phyloP scores from a whole-genome alignment of 2,329 filamentous ascomycete species.

The Aspergillus versicolor region DNA sequence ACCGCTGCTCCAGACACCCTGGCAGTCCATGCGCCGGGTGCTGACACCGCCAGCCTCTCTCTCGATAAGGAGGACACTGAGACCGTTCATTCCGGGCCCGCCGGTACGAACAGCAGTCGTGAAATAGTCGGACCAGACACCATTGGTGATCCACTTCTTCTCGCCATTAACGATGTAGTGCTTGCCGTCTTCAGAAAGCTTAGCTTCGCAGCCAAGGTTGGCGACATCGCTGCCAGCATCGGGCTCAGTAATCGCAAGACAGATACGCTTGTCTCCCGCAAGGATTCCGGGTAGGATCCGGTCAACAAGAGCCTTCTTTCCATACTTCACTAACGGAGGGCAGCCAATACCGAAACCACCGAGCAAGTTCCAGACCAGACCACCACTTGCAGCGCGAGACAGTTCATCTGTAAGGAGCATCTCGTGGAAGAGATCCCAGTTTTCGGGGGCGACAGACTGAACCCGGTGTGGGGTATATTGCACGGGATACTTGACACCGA shows the following conservation, averaged over 20 bases:
- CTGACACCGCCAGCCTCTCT: conserved; percentile 78
- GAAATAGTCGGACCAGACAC: conserved; percentile 96
- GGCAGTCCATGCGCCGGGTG: conserved; percentile 96
- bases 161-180: conserved; percentile 99
- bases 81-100: conserved; percentile 84
- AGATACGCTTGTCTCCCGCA: conserved; percentile 93
- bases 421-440: conserved; percentile 99
- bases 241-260: conserved; percentile 93
- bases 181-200: conserved; percentile 91
- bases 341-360: conserved; percentile 96
- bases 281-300: conserved; percentile 86
- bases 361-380: conserved; percentile 94
- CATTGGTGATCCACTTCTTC: conserved; percentile 99
- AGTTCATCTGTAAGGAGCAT: conserved; percentile 93
- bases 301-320: conserved; percentile 78
- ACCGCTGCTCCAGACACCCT: conserved; percentile 92
- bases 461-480: conserved; percentile 71
- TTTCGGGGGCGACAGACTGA: conserved; percentile 76
- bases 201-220: conserved; percentile 92
- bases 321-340: conserved; percentile 89
- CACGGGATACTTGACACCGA: conserved; percentile 75
- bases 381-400: conserved; percentile 82
- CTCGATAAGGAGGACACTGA: conserved; percentile 90
- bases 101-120: conserved; percentile 93
- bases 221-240: conserved; percentile 95